These are phyloP conservation scores for Sabuloglossum arenarium DNA, from an alignment of 495 filamentous ascomycete species.

Conservation along the genomic window DNA sequence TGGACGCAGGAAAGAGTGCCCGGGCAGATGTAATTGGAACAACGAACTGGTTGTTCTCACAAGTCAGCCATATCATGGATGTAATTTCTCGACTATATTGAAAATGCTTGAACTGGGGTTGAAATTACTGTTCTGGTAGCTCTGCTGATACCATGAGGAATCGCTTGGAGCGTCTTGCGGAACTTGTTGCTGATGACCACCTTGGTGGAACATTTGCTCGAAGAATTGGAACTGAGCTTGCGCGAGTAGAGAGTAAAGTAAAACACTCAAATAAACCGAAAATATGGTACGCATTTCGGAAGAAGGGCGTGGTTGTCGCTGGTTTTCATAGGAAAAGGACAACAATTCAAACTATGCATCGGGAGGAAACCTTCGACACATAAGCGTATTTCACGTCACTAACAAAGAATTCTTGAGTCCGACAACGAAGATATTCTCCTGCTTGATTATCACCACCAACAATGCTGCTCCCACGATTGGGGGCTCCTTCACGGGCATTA, in stretches of 20 bases:
- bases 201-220: slow-evolving; percentile 60
- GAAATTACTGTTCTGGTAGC: slow-evolving; percentile 39
- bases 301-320: background rate
- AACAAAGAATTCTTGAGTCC: no score
- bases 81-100: background rate
- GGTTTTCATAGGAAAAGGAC: background rate
- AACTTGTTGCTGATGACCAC: slow-evolving; percentile 39
- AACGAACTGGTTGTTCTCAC: slow-evolving; percentile 30
- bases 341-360: background rate
- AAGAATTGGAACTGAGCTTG: slow-evolving; percentile 53
- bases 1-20: slow-evolving; percentile 76
- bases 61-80: background rate
- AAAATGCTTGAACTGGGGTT: background rate
- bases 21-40: slow-evolving; percentile 81
- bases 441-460: no score
- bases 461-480: slow-evolving; percentile 2
- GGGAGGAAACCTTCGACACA: background rate
- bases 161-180: slow-evolving; percentile 59
- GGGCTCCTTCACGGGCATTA: background rate
- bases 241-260: slow-evolving; percentile 26
- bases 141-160: slow-evolving; percentile 49
- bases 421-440: no score
- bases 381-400: background rate
- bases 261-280: slow-evolving; percentile 15
- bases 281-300: background rate